A percentile compares a stretch with the other conserved stretches of the same genome.
Conservation (phyloP, 2,329 filamentous ascomycete genomes). For the Fusarium tjaetaba region DNA sequence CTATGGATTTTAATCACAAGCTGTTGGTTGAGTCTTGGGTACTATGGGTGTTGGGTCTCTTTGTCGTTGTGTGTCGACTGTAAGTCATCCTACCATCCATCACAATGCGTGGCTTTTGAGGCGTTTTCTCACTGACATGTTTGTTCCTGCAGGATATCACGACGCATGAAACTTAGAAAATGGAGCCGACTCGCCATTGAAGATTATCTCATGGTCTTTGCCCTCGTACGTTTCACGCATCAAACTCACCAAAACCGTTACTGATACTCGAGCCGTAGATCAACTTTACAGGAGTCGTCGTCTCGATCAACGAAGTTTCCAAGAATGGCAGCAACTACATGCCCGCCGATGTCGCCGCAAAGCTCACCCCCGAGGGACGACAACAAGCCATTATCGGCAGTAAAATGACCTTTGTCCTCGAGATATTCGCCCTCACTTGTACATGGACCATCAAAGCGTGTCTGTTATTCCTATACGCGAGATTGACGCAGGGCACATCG, state of each 20-base stretch:
- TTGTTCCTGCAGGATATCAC: slow-evolving; percentile 35
- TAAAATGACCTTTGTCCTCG: slow-evolving; percentile 63
- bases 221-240: slow-evolving; percentile 47
- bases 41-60: slow-evolving; percentile 42
- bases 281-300: slow-evolving; percentile 54
- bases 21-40: slow-evolving; percentile 46
- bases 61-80: slow-evolving; percentile 41
- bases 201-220: slow-evolving; percentile 66
- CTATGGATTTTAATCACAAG: slow-evolving; percentile 42
- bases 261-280: slow-evolving; percentile 11
- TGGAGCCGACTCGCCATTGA: slow-evolving; percentile 61
- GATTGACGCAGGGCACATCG: slow-evolving; percentile 55
- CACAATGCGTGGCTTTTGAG: not conserved
- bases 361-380: slow-evolving; percentile 58
- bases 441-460: slow-evolving; percentile 65
- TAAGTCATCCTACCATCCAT: slow-evolving; percentile 10
- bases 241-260: not conserved
- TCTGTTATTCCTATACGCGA: slow-evolving; percentile 61
- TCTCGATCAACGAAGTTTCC: slow-evolving; percentile 55
- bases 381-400: slow-evolving; percentile 59
- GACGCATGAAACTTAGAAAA: slow-evolving; percentile 54
- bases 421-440: slow-evolving; percentile 61
- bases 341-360: slow-evolving; percentile 47
- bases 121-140: not conserved
- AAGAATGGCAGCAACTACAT: slow-evolving; percentile 58